Evolutionary conservation across 768 basidiomycete species (phyloP), one percentile per base, ranked within the genome.

Genomic region (Panaeolus papilionaceus): DNA sequence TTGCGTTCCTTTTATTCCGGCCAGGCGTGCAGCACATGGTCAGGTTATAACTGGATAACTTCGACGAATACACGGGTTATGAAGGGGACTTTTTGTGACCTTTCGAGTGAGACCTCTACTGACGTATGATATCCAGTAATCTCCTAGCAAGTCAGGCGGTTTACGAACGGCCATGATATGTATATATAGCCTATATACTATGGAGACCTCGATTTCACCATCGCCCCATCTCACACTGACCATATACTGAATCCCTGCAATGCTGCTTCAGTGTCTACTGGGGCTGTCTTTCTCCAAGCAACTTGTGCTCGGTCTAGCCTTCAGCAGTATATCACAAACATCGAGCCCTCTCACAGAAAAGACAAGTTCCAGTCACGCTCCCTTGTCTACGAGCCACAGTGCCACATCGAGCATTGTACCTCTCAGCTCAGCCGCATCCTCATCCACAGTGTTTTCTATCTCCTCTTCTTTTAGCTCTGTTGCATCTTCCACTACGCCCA

Each of bases 401-500:
- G 14, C 28, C n/a, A 12, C 33, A 16, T 37, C 33, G 33, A 58
- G 28, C 0, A 28, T 7, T 5, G 20, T 8, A 49, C 8, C 47
- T 44, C 9, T 20, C 12, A 23, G 7, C 28, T 33, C 54, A 9
- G 33, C 11, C 33, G 14, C 3, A 28, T 23, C 12, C 10, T 54
- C 54, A 5, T 58, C 54, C 10, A 58, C 54, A 4, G 26, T 28
- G 14, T 16, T n/a, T 58, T 49, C 67, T n/a, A 39, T 54, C 28
- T 37, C 37, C 20, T 58, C 64, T 4, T 63, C 70, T 37, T 14
- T 18, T 44, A 44, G 42, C 42, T 6, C 42, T 16, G 16, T 44
- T 16, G 5, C 42, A 6, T 44, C 42, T 6, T 63, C 64, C 3
- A 49, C 68, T 28, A 49, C 47, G 18, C 63, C 71, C 16, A 37